These are phyloP conservation scores for Podaxis sp. DNA, from an alignment of 768 basidiomycete species.

Conservation along the genomic window DNA sequence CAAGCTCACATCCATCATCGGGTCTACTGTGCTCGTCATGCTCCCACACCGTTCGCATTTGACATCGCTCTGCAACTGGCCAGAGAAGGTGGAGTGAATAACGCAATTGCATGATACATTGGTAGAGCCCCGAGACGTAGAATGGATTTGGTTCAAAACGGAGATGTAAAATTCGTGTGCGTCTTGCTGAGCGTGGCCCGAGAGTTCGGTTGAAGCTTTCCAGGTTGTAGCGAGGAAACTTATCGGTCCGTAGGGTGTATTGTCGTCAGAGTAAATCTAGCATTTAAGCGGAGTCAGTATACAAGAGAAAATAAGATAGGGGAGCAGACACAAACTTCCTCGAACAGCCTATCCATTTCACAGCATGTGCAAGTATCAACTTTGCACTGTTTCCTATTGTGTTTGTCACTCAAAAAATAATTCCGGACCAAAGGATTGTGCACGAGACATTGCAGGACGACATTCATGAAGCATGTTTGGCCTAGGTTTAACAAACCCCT, in stretches of 20 bases:
- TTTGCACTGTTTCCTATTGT: conserved; percentile 74
- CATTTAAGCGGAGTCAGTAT: neutral
- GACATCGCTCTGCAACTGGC: conserved; percentile 85
- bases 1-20: conserved; percentile 88
- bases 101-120: conserved; percentile 86
- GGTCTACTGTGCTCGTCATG: conserved; percentile 78
- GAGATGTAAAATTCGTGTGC: conserved; percentile 88
- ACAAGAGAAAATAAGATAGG: neutral
- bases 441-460: conserved; percentile 83
- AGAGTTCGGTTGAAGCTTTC: conserved; percentile 76
- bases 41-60: conserved; percentile 84
- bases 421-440: conserved; percentile 89
- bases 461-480: conserved; percentile 93
- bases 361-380: conserved; percentile 80
- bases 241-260: conserved; percentile 73
- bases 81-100: conserved; percentile 88
- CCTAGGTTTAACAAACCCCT: conserved; percentile 86
- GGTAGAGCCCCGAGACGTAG: conserved; percentile 70
- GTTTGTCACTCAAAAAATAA: conserved; percentile 89
- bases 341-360: conserved; percentile 88
- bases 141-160: conserved; percentile 85
- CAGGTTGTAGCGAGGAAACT: conserved; percentile 84
- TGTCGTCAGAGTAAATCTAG: conserved; percentile 58
- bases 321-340: conserved; percentile 49
- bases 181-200: conserved; percentile 94